Conservation (phyloP, 768 basidiomycete genomes). For the Psilocybe tampanensis region DNA sequence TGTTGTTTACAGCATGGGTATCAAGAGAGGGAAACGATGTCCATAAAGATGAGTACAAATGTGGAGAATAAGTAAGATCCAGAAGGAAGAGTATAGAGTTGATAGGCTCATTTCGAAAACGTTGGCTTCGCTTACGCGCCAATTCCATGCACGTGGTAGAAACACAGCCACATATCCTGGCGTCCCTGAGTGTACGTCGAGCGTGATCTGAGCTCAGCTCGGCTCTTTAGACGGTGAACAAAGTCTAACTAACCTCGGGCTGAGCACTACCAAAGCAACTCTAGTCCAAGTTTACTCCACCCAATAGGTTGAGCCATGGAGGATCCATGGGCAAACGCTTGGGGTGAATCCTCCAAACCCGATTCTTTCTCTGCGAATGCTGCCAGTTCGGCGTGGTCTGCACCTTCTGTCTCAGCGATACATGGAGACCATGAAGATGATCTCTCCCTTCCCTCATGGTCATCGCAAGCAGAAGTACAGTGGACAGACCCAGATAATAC, state of each 20-base stretch:
- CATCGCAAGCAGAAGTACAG: slow-evolving; percentile 39
- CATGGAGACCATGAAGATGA: slow-evolving; percentile 53
- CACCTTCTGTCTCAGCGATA: slow-evolving; percentile 25
- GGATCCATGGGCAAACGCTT: slow-evolving; percentile 76
- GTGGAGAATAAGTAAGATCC: not conserved
- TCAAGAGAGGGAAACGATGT: not conserved
- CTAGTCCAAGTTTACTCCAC: not conserved
- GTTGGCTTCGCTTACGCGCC: not conserved
- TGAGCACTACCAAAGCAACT: too few species aligned
- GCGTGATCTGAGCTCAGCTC: not conserved
- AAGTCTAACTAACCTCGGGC: too few species aligned
- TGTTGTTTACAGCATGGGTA: not conserved
- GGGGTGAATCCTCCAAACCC: slow-evolving; percentile 52
- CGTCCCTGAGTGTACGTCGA: not conserved
- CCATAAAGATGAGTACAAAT: not conserved
- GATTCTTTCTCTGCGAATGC: slow-evolving; percentile 5
- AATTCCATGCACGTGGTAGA: slow-evolving; percentile 3
- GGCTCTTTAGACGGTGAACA: too few species aligned
- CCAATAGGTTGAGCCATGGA: slow-evolving; percentile 48
- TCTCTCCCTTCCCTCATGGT: slow-evolving; percentile 61
- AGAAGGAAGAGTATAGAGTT: too few species aligned
- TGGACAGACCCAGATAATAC: slow-evolving; percentile 53
- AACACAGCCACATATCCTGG: not conserved
- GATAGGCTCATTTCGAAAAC: too few species aligned
- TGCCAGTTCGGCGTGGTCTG: slow-evolving; percentile 19